Conservation (phyloP, 2,329 filamentous ascomycete genomes). For the Aspergillus thermomutatus region DNA sequence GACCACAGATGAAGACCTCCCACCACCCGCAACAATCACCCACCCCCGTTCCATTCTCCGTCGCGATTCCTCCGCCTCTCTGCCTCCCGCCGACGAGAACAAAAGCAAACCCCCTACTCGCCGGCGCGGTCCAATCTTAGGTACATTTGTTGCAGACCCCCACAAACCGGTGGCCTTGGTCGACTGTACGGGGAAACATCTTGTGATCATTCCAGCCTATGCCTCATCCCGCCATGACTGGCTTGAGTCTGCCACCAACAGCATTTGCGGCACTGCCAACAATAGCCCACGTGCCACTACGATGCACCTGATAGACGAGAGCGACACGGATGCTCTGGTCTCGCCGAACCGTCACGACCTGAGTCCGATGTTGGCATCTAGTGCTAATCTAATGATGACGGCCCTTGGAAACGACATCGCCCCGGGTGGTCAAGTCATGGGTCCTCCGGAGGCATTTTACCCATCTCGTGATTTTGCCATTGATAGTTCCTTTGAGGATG, state of each 20-base stretch:
- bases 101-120: slow-evolving; percentile 30
- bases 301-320: slow-evolving; percentile 42
- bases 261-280: slow-evolving; percentile 40
- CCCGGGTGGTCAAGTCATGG: slow-evolving; percentile 61
- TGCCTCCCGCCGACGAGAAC: slow-evolving; percentile 43
- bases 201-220: slow-evolving; percentile 48
- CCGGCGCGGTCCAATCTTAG: slow-evolving; percentile 45
- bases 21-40: slow-evolving; percentile 46
- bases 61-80: slow-evolving; percentile 44
- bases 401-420: slow-evolving; percentile 56
- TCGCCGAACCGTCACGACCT: slow-evolving; percentile 36
- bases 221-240: slow-evolving; percentile 46
- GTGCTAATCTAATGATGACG: slow-evolving; percentile 74
- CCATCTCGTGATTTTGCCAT: slow-evolving; percentile 57
- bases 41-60: slow-evolving; percentile 50
- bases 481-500: slow-evolving; percentile 59
- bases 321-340: slow-evolving; percentile 41
- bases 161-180: slow-evolving; percentile 48
- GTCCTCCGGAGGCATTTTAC: slow-evolving; percentile 73
- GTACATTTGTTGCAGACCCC: slow-evolving; percentile 47
- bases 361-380: slow-evolving; percentile 61
- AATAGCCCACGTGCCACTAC: slow-evolving; percentile 42
- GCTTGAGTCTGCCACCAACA: slow-evolving; percentile 42
- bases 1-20: slow-evolving; percentile 58
- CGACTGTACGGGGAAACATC: slow-evolving; percentile 46